A percentile compares a stretch with the other conserved stretches of the same genome.
Conservation (phyloP, 805 yeast genomes). For the Candida khao-thaluensis region DNA sequence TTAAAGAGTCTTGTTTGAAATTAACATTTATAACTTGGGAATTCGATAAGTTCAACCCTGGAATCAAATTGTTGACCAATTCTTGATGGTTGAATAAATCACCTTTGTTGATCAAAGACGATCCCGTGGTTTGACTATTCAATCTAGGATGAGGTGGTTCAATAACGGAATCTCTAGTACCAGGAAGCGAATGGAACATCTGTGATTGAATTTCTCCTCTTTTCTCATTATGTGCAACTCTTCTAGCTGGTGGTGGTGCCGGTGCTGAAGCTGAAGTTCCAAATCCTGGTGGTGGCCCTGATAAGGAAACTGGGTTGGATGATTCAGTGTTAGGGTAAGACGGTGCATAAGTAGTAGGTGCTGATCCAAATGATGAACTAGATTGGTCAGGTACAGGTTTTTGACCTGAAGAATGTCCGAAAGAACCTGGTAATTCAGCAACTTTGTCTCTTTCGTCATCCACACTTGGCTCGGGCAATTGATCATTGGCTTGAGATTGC, state of each 20-base stretch:
- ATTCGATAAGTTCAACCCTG: constrained; percentile 76
- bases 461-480: constrained; percentile 9
- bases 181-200: constrained; percentile 45
- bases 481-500: constrained; percentile 2
- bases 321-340: neutral
- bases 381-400: no score
- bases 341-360: neutral
- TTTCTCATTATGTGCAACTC: constrained; percentile 35
- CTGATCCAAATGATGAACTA: neutral
- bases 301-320: neutral
- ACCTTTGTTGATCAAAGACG: constrained; percentile 22
- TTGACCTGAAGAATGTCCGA: neutral
- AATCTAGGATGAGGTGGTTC: constrained; percentile 22
- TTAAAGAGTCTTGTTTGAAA: constrained; percentile 63
- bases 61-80: constrained; percentile 34
- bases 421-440: constrained; percentile 14
- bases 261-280: constrained; percentile 30
- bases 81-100: constrained; percentile 22
- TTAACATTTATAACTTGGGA: constrained; percentile 83
- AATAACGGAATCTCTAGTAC: constrained; percentile 33
- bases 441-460: constrained; percentile 17
- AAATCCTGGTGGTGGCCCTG: constrained; percentile 2
- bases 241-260: constrained; percentile 59
- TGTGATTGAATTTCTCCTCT: constrained; percentile 34
- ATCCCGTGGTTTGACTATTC: constrained; percentile 39